phyloP scores from a whole-genome alignment of 805 yeast genomes.

The Teunomyces panamensis region DNA sequence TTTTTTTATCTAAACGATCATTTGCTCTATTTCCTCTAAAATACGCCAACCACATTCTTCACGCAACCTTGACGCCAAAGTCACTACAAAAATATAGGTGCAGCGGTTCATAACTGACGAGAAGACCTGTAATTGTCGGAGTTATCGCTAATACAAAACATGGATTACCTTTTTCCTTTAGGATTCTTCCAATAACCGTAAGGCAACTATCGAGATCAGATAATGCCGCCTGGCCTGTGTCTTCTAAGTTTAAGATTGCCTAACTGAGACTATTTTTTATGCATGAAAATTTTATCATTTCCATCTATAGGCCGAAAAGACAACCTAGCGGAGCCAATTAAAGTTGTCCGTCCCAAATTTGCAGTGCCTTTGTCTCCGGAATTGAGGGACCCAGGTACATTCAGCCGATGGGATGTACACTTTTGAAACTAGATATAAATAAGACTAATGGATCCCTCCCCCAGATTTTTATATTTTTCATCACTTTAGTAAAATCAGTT shows the following conservation, averaged over 20 bases:
- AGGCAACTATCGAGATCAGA: background rate
- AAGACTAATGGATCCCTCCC: background rate
- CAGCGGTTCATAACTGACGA: background rate
- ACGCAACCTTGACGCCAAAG: too few relatives aligned
- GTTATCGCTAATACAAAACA: background rate
- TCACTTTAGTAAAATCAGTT: too few relatives aligned
- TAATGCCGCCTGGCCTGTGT: background rate
- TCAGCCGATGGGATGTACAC: background rate
- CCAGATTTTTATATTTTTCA: background rate
- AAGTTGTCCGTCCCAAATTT: background rate
- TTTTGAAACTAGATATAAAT: background rate
- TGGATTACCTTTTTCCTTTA: background rate
- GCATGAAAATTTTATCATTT: conserved; percentile 3
- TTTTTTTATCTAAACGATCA: background rate
- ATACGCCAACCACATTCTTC: too few relatives aligned
- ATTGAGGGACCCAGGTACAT: background rate
- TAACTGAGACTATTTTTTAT: background rate
- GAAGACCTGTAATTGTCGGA: background rate
- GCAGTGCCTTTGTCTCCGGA: background rate
- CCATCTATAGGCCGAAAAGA: background rate
- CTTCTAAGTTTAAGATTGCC: background rate
- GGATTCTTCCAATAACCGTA: background rate
- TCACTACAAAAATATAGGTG: too few relatives aligned
- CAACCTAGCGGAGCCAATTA: background rate
- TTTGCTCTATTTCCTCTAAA: background rate